phyloP scores from a whole-genome alignment of 1,284 basidiomycete genomes.

The Volvariella surrecta region DNA sequence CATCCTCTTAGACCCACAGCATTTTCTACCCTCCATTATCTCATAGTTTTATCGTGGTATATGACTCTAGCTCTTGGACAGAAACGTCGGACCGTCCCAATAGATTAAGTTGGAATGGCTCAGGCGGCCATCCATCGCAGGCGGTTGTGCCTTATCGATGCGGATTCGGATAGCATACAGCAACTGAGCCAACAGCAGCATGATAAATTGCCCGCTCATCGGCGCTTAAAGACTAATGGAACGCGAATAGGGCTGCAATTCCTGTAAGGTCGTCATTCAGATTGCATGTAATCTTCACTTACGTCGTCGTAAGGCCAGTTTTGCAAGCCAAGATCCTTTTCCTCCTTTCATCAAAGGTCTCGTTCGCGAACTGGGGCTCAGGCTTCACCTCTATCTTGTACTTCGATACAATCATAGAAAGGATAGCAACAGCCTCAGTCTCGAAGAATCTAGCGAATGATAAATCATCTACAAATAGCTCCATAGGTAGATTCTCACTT shows the following conservation, averaged over 20 bases:
- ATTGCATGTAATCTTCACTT: slow-evolving; percentile 12
- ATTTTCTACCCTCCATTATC: no score
- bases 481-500: slow-evolving; percentile 23
- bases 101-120: no score
- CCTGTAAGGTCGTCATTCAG: background rate
- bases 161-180: no score
- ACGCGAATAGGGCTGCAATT: slow-evolving; percentile 14
- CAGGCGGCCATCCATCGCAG: no score
- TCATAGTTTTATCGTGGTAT: no score
- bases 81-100: no score
- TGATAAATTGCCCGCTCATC: slow-evolving; percentile 5
- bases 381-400: slow-evolving; percentile 44
- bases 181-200: no score
- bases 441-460: slow-evolving; percentile 34
- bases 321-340: slow-evolving; percentile 28
- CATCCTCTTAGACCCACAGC: no score
- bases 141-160: no score
- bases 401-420: slow-evolving; percentile 35
- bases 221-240: slow-evolving; percentile 17
- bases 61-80: no score
- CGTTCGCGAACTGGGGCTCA: slow-evolving; percentile 36
- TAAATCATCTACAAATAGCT: background rate
- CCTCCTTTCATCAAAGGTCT: slow-evolving; percentile 37
- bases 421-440: slow-evolving; percentile 38
- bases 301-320: slow-evolving; percentile 33